These are phyloP conservation scores for Acer yangbiense DNA, from an alignment of 345 rosid genomes.

Conservation along the genomic window DNA sequence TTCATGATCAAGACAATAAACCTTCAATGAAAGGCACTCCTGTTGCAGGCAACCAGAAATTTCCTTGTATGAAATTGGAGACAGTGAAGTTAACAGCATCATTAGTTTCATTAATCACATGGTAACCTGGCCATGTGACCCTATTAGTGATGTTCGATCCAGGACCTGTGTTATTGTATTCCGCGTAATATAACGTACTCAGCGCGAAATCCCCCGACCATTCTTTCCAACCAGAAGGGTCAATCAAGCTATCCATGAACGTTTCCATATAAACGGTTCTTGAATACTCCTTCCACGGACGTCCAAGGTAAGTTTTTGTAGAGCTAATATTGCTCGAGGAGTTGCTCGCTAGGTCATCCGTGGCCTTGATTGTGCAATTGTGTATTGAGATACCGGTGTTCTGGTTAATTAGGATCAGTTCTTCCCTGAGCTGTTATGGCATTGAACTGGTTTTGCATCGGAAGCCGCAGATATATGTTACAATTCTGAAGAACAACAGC, in stretches of 20 bases:
- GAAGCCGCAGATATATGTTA: conserved; percentile 25
- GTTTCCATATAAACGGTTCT: conserved; percentile 39
- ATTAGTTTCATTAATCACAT: conserved; percentile 21
- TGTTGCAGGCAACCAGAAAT: conserved; percentile 32
- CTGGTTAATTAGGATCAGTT: conserved; percentile 39
- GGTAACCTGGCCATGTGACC: conserved; percentile 23
- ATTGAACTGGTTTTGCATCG: conserved; percentile 29
- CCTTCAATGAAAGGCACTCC: conserved; percentile 33
- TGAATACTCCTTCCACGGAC: conserved; percentile 48
- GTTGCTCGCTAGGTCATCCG: conserved; percentile 21
- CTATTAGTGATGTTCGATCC: conserved; percentile 26
- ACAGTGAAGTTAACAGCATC: conserved; percentile 33
- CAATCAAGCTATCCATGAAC: conserved; percentile 26
- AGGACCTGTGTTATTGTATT: conserved; percentile 34
- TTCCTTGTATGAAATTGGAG: conserved; percentile 21
- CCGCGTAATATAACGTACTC: conserved; percentile 35
- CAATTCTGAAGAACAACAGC: conserved; percentile 39
- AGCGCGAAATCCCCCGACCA: conserved; percentile 33
- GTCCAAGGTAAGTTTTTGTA: conserved; percentile 26
- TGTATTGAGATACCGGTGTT: conserved; percentile 44
- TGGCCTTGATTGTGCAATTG: conserved; percentile 29
- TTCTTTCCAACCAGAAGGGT: conserved; percentile 33
- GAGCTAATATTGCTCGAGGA: conserved; percentile 6
- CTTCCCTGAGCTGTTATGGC: conserved; percentile 41
- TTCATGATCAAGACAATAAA: conserved; percentile 5